Conservation (phyloP, 257 asterid species). For the Penstemon eatonii region DNA sequence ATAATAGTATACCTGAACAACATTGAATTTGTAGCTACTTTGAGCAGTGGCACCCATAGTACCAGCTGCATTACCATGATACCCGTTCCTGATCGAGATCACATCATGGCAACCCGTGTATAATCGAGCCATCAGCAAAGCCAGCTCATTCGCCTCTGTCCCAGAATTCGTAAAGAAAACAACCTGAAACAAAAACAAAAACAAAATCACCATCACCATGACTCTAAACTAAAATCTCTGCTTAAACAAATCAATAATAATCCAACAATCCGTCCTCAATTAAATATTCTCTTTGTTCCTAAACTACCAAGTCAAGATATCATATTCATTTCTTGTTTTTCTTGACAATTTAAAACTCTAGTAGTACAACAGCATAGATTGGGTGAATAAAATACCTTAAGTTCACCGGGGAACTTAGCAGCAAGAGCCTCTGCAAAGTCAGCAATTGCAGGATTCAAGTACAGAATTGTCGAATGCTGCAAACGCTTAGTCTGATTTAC, state of each 20-base stretch:
- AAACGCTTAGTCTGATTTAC: slow-evolving; percentile 68
- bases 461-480: slow-evolving; percentile 85
- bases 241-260: no score
- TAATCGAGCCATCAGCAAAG: slow-evolving; percentile 78
- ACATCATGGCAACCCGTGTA: slow-evolving; percentile 76
- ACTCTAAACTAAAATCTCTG: no score
- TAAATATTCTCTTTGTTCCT: no score
- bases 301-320: no score
- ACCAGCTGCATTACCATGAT: slow-evolving; percentile 90
- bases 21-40: slow-evolving; percentile 79
- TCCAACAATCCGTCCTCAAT: no score
- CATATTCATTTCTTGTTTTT: no score
- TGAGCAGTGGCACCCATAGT: slow-evolving; percentile 93
- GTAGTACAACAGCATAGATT: no score
- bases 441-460: slow-evolving; percentile 75
- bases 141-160: slow-evolving; percentile 94
- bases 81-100: slow-evolving; percentile 78
- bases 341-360: no score
- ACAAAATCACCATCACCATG: background rate
- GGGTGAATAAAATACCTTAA: slow-evolving; percentile 50
- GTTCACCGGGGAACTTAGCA: slow-evolving; percentile 72
- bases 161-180: slow-evolving; percentile 95
- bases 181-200: slow-evolving; percentile 43
- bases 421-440: slow-evolving; percentile 93
- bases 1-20: slow-evolving; percentile 65